phyloP scores from a whole-genome alignment of 225 moss, liverwort and hornwort species.

The Pseudisothecium myosuroides region DNA sequence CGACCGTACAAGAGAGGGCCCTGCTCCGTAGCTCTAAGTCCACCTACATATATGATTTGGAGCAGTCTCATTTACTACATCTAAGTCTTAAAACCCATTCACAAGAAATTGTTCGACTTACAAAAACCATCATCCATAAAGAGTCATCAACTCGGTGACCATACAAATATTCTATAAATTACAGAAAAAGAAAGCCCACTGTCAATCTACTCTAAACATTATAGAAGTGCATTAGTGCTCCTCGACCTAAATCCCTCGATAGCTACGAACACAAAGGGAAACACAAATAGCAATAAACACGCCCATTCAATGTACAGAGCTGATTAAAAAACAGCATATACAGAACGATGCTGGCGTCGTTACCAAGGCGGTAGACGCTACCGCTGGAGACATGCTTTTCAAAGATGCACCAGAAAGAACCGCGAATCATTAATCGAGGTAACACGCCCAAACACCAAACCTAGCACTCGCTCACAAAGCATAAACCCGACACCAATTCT shows the following conservation, averaged over 20 bases:
- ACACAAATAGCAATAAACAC: background rate
- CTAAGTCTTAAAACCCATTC: background rate
- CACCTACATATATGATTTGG: background rate
- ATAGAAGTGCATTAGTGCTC: background rate
- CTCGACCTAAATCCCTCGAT: conserved; percentile 1
- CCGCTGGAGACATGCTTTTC: background rate
- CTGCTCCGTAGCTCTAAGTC: background rate
- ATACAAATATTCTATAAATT: background rate
- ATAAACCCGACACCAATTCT: background rate
- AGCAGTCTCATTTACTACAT: background rate
- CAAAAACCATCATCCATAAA: background rate
- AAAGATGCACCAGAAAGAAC: background rate
- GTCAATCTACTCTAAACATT: conserved; percentile 7
- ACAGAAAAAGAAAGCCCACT: background rate
- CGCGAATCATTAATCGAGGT: background rate
- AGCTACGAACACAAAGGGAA: background rate
- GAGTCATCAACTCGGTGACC: background rate
- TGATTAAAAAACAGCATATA: background rate
- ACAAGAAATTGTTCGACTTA: background rate
- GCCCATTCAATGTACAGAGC: background rate
- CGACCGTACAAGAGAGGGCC: background rate
- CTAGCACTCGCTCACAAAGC: background rate
- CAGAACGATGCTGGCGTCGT: background rate
- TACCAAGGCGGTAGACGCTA: background rate
- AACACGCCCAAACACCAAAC: background rate